phyloP scores from a whole-genome alignment of 1,284 basidiomycete genomes.

The Apiotrichum gracile region DNA sequence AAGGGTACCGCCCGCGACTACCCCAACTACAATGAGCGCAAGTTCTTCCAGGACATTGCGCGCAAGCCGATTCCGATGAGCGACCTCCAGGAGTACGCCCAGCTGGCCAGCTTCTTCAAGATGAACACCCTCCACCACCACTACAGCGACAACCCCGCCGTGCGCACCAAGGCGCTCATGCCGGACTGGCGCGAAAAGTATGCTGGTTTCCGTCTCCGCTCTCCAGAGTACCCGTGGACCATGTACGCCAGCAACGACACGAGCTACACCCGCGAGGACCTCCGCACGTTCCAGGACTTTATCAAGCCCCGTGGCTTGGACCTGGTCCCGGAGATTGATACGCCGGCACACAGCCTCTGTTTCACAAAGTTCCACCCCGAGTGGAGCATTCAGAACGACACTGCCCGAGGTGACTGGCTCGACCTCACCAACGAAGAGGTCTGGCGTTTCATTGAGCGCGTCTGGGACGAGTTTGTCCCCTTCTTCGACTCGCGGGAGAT shows the following conservation, averaged over 20 bases:
- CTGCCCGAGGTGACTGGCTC: not conserved
- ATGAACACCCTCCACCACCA: slow-evolving; percentile 5
- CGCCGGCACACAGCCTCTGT: not conserved
- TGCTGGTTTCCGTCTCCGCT: not conserved
- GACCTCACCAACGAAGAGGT: not conserved
- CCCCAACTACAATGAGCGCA: slow-evolving; percentile 2
- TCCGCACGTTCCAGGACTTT: slow-evolving; percentile 1
- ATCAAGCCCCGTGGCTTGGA: not conserved
- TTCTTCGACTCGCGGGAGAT: not conserved
- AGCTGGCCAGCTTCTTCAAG: slow-evolving; percentile 1
- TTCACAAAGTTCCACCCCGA: slow-evolving; percentile 1
- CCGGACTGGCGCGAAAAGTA: not conserved
- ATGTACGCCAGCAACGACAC: slow-evolving; percentile 2
- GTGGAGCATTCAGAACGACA: slow-evolving; percentile 1
- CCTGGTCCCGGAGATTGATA: slow-evolving; percentile 2
- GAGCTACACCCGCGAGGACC: not conserved
- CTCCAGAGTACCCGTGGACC: not conserved
- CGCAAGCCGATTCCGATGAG: slow-evolving; percentile 1
- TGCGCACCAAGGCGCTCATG: not conserved
- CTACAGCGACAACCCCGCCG: slow-evolving; percentile 2
- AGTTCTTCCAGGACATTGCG: slow-evolving; percentile 2
- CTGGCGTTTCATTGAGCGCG: not conserved
- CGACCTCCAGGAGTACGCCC: not conserved
- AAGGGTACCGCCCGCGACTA: not conserved
- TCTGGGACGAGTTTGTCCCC: not conserved